phyloP scores from a whole-genome alignment of 768 basidiomycete species.

The Suillus discolor region DNA sequence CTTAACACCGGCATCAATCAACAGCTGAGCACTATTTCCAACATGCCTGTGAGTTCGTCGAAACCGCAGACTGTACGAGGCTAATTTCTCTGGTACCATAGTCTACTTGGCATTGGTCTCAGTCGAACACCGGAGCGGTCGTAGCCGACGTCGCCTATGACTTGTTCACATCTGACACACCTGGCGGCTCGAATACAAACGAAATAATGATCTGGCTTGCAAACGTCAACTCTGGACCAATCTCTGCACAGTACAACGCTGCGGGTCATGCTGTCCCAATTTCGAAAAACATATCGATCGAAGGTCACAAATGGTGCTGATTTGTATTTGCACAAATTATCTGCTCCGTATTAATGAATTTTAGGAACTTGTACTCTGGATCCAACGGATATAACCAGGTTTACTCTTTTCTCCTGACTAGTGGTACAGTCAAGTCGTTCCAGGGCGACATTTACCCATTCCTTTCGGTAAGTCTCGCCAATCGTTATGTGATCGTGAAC shows the following conservation, averaged over 20 bases:
- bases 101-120: slow-evolving; percentile 62
- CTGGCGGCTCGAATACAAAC: slow-evolving; percentile 47
- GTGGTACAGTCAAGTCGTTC: slow-evolving; percentile 46
- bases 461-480: slow-evolving; percentile 41
- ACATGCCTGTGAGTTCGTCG: slow-evolving; percentile 52
- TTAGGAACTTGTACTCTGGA: slow-evolving; percentile 58
- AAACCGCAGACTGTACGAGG: background rate
- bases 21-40: slow-evolving; percentile 53
- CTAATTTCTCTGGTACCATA: slow-evolving; percentile 21
- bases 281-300: slow-evolving; percentile 43
- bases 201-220: slow-evolving; percentile 73
- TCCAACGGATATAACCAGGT: slow-evolving; percentile 56
- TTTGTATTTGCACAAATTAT: background rate
- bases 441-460: slow-evolving; percentile 56
- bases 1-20: slow-evolving; percentile 53
- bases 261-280: slow-evolving; percentile 50
- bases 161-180: slow-evolving; percentile 56
- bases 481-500: background rate
- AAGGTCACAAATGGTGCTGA: slow-evolving; percentile 51
- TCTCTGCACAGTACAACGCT: slow-evolving; percentile 50
- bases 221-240: slow-evolving; percentile 59
- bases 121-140: slow-evolving; percentile 41
- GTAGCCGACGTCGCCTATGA: slow-evolving; percentile 66
- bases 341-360: background rate
- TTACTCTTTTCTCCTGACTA: slow-evolving; percentile 48